Base-by-base conservation (phyloP, 2,329 filamentous ascomycete species). In the Fusarium xyrophilum region DNA sequence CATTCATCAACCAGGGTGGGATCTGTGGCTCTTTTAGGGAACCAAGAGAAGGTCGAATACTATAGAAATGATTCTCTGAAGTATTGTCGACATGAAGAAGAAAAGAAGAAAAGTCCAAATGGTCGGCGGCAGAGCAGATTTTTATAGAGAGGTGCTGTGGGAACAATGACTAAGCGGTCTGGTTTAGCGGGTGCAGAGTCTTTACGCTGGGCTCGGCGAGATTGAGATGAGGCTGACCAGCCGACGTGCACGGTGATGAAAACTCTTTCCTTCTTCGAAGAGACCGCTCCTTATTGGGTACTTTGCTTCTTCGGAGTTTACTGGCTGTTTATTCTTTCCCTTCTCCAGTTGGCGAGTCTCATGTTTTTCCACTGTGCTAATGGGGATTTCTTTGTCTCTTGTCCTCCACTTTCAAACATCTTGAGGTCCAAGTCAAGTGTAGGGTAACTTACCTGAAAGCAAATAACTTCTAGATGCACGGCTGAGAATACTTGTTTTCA, bases 11-110 rank as follows among this genome's bases (percentile, higher is more conserved):
- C 71, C 71, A 73, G 71, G 71, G 89, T 95, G 88, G 89, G 89
- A 88, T 93, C 91, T 95, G 91, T 93, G 88, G 92, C 93, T 97
- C 86, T 86, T 91, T 87, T 93, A 87, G 88, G 89, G 88, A 95
- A 91, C 89, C 93, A 91, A 96, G 92, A 93, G 89, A 86, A 86
- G 87, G 91, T 93, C 89, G 89, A 92, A 86, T 90, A 94, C 93
- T 97, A 93, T 94, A 97, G 91, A 97, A 96, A 92, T 93, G 92
- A 95, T 95, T 94, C 92, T 93, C 82, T 70, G 81, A 85, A 85
- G 84, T 86, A 86, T 87, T 86, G 84, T 88, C 85, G 85, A 85
- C 84, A 81, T 86, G 79, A 84, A 80, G 80, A 86, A 83, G 81
- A 83, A 83, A 83, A 78, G 56, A 80, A 82, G 78, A 81, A 81